Base-by-base conservation (phyloP, 495 filamentous ascomycete genomes). In the Penicillium coprophilum region DNA sequence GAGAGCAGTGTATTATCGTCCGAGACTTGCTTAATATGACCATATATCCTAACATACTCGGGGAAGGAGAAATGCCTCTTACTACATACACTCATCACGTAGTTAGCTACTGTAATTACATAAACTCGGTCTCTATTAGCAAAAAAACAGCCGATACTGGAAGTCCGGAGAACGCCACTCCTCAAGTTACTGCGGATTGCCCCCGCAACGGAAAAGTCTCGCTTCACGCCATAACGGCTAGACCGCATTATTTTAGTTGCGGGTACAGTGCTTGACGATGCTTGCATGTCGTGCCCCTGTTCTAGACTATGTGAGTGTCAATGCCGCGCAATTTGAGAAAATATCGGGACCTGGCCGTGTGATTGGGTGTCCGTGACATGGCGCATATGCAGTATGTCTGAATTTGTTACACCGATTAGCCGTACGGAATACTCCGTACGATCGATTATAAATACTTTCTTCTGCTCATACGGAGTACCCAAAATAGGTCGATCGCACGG, bases 261-360 rank as follows among this genome's bases (percentile, higher is more conserved):
- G 55, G 19, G 12, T 32, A 53, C 38, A 54, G 54, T 61, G 61
- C 61, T 64, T 64, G 49, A 54, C 45, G 55, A 54, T 53, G 62
- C 62, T 64, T 64, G 50, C 60, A 17, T 23, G 10, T 12, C 15
- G n/a, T 43, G 30, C 50, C 45, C 50, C 59, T 54, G 44, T 19
- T 11, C 53, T 55, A 57, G 52, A 52, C 55, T 36, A 57, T 57
- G 31, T 30, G 24, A 28, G 34, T 4, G 30, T 8, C 15, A 34
- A 21, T 36, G 47, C 32, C 39, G 27, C 31, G 56, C 44, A 50
- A 34, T 28, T 50, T 59, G 21, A 24, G 10, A 20, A 39, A 43
- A 47, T n/a, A 46, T 48, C 46, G 30, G 45, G 51, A 41, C 39
- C 51, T 30, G 36, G 23, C 17, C 56, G 40, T 27, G 4, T 43